Conservation (phyloP, 352 stramenopile species). For the Phytophthora capsici region DNA sequence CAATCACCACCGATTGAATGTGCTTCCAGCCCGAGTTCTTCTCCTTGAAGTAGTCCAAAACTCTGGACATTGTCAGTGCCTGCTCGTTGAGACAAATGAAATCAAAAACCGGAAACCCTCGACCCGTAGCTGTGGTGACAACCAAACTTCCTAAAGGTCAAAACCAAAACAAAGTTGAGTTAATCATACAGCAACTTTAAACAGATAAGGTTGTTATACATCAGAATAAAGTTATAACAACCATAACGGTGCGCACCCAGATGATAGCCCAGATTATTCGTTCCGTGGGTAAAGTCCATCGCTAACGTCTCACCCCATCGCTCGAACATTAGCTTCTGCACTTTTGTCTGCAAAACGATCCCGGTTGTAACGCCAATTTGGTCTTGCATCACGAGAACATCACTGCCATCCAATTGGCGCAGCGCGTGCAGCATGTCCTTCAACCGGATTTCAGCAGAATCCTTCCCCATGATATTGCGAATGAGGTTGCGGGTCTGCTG, state of each 20-base stretch:
- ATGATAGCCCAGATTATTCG: conserved; percentile 30
- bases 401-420: conserved; percentile 17
- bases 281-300: conserved; percentile 36
- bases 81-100: not conserved
- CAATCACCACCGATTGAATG: not conserved
- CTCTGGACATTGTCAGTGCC: not conserved
- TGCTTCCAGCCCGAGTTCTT: not conserved
- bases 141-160: conserved; percentile 2
- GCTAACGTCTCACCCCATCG: conserved; percentile 21
- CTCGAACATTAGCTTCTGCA: conserved; percentile 30
- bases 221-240: not conserved
- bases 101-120: not conserved
- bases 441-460: too few species aligned
- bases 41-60: not conserved
- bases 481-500: conserved; percentile 24
- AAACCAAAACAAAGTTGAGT: not conserved
- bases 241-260: conserved; percentile 10
- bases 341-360: conserved; percentile 16
- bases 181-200: too few species aligned
- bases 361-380: conserved; percentile 17
- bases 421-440: conserved; percentile 17
- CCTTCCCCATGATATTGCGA: conserved; percentile 8
- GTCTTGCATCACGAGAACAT: conserved; percentile 24
- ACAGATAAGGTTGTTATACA: not conserved
- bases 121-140: not conserved